Base-by-base conservation (phyloP, 208 protist species). In the Crithidia brevicula region DNA sequence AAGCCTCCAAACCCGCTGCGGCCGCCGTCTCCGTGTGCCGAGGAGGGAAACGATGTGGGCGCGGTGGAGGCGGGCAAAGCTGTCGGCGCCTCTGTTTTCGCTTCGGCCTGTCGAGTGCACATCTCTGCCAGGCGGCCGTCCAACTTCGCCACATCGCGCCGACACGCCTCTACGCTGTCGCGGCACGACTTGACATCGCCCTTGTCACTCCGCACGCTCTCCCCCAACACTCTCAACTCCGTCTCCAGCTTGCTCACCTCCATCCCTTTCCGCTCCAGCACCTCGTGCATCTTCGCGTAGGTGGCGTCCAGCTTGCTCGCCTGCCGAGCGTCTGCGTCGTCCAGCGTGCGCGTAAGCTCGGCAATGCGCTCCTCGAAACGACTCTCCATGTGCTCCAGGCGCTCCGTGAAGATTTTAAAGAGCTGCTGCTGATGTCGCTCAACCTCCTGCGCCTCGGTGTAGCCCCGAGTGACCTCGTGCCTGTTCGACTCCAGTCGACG, bases 371-470 rank as follows among this genome's bases (percentile, higher is more conserved):
- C 45, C 51, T 71, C 56, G 36, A 64, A 68, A 31, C 60, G 46
- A n/a, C 38, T 62, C 27, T 79, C 70, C n/a, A 93, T 67, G 20
- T 88, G 50, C 30, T 64, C 56, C 23, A 93, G 62, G 38, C 69
- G 67, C 3, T 57, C 28, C 16, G 68, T 85, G 34, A 75, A 66
- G 27, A 80, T 89, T 54, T 92, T 89, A n/a, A 92, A 81, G 57
- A 94, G 83, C 63, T 88, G 61, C 33, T 91, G 65, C 30, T 71
- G 65, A 8, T 57, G 38, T 16, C 65, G 65, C 53, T 71, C 65
- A 42, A 52, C 18, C 22, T 56, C 54, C 65, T 62, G 52, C 22
- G 54, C n/a, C 43, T 71, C 65, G 20, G 30, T 53, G 38, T 45
- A 62, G 23, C 33, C 27, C 11, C 65, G 52, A 34, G 42, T 62